phyloP scores from a whole-genome alignment of 306 rosid genomes.

The Adenanthera pavonina region DNA sequence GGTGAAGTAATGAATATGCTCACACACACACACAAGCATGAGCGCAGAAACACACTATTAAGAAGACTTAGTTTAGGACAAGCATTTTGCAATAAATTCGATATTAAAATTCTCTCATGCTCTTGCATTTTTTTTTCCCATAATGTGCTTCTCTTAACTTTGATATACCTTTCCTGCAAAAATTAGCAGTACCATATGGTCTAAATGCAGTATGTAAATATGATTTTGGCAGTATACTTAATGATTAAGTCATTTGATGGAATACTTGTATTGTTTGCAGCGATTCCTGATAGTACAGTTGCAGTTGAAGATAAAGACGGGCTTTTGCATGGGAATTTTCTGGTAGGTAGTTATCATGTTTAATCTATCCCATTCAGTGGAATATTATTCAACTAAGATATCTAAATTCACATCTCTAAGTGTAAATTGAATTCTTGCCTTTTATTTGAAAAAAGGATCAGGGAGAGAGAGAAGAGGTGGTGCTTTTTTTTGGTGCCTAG shows the following conservation, averaged over 20 bases:
- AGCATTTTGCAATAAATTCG: constrained; percentile 24
- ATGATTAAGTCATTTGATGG: constrained; percentile 20
- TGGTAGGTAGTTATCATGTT: constrained; percentile 50
- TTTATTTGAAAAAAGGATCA: not conserved
- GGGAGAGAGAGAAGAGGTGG: not conserved
- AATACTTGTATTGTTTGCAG: constrained; percentile 50
- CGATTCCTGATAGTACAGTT: constrained; percentile 47
- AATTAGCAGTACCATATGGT: not conserved
- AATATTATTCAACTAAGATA: constrained; percentile 19
- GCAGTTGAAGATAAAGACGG: constrained; percentile 54
- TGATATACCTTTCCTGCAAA: constrained; percentile 1
- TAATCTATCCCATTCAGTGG: not conserved
- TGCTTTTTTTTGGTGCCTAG: not conserved
- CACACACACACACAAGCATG: too few species aligned
- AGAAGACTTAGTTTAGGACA: not conserved
- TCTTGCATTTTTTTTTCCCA: not conserved
- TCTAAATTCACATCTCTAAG: constrained; percentile 10
- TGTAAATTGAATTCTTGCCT: not conserved
- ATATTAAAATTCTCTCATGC: constrained; percentile 10
- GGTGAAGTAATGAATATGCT: not conserved
- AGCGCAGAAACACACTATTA: not conserved
- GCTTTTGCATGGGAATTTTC: constrained; percentile 62
- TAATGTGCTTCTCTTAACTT: not conserved
- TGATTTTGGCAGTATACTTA: constrained; percentile 10
- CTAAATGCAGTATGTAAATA: constrained; percentile 23